phyloP scores from a whole-genome alignment of 1,139 yeast genomes.

The Nakaseomyces bracarensis region DNA sequence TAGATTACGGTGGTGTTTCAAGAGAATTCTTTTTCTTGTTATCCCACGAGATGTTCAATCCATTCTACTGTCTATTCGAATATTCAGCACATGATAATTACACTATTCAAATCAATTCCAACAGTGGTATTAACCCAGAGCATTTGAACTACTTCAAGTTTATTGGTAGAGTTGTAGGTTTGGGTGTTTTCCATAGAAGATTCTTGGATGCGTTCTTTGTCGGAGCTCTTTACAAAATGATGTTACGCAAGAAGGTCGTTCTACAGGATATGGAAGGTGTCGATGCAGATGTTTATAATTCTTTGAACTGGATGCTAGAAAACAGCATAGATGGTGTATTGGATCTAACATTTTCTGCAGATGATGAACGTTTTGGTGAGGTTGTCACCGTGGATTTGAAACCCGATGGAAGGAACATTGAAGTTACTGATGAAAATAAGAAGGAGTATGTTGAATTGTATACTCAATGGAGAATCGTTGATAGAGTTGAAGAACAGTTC shows the following conservation, averaged over 20 bases:
- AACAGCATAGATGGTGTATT: constrained; percentile 83
- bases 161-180: constrained; percentile 95
- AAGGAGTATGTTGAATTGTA: constrained; percentile 91
- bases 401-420: constrained; percentile 78
- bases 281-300: constrained; percentile 91
- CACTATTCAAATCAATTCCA: constrained; percentile 94
- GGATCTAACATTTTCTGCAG: constrained; percentile 87
- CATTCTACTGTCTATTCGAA: constrained; percentile 92
- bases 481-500: constrained; percentile 91
- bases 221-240: constrained; percentile 97
- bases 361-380: constrained; percentile 95
- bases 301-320: constrained; percentile 90
- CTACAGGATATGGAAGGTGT: constrained; percentile 98
- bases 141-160: constrained; percentile 96
- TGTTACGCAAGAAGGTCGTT: constrained; percentile 88
- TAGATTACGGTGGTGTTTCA: constrained; percentile 98
- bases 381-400: constrained; percentile 83
- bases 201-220: constrained; percentile 97
- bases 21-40: constrained; percentile 93
- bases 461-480: constrained; percentile 92
- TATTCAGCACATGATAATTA: constrained; percentile 97
- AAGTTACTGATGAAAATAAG: constrained; percentile 90
- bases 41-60: constrained; percentile 98
- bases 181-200: constrained; percentile 96
- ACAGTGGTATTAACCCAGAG: constrained; percentile 96